phyloP scores from a whole-genome alignment of 495 filamentous ascomycete species.

The Penicillium silybi region DNA sequence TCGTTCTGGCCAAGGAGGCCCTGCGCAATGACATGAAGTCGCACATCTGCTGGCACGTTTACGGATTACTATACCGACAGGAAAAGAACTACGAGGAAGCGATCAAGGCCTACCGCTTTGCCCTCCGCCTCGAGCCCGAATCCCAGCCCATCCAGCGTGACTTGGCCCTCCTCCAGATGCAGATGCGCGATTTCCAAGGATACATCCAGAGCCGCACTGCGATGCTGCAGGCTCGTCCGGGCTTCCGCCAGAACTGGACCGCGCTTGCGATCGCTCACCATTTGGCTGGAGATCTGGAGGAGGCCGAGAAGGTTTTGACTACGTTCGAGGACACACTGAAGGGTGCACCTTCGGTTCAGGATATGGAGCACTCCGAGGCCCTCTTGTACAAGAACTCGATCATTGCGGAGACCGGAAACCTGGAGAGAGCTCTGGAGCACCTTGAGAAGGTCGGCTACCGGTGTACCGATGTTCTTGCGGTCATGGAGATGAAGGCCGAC shows the following conservation, averaged over 20 bases:
- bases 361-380: conserved; percentile 95
- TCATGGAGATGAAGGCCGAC: conserved; percentile 82
- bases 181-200: conserved; percentile 94
- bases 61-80: conserved; percentile 88
- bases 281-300: conserved; percentile 72
- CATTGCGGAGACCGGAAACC: conserved; percentile 81
- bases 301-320: conserved; percentile 86
- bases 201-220: conserved; percentile 80
- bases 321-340: conserved; percentile 93
- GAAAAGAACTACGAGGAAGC: conserved; percentile 98
- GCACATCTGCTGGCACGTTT: conserved; percentile 99
- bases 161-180: conserved; percentile 85
- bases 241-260: conserved; percentile 89
- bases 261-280: conserved; percentile 91
- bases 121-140: conserved; percentile 85
- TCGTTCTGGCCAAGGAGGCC: conserved; percentile 84
- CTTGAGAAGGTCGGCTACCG: conserved; percentile 71
- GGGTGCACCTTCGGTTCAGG: conserved; percentile 63
- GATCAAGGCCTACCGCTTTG: conserved; percentile 97
- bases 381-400: conserved; percentile 92
- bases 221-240: conserved; percentile 80
- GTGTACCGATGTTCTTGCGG: conserved; percentile 79
- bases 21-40: conserved; percentile 95
- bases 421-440: conserved; percentile 78
- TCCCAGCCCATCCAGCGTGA: conserved; percentile 92